A percentile compares a stretch with the other conserved stretches of the same genome.
These are phyloP conservation scores for Cochlearia excelsa DNA, from an alignment of 345 rosid genomes.

Conservation along the genomic window DNA sequence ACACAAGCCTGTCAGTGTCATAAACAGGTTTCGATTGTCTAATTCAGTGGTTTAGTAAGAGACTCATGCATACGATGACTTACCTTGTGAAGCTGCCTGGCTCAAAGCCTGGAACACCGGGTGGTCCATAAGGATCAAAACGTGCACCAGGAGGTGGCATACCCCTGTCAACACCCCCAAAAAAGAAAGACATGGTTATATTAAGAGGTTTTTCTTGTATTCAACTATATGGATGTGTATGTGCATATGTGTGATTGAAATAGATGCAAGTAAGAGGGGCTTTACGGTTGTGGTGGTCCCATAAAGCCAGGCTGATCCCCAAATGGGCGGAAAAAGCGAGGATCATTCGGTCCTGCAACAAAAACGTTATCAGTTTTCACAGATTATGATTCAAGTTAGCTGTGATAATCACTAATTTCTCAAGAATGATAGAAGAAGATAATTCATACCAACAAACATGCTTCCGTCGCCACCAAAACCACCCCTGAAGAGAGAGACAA, in stretches of 20 bases:
- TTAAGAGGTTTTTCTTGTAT: conserved; percentile 1
- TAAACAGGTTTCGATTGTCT: background rate
- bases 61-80: background rate
- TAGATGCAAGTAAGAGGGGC: conserved; percentile 10
- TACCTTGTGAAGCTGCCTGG: conserved; percentile 74
- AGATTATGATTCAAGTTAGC: background rate
- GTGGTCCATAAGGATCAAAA: conserved; percentile 90
- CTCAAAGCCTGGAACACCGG: conserved; percentile 79
- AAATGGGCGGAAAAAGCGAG: conserved; percentile 55
- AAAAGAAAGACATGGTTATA: background rate
- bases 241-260: conserved; percentile 2
- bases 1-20: background rate
- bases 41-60: background rate
- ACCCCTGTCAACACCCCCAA: conserved; percentile 46
- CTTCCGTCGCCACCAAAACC: conserved; percentile 56
- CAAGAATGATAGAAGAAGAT: background rate
- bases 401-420: background rate
- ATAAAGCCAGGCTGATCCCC: conserved; percentile 39
- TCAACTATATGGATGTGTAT: conserved; percentile 1
- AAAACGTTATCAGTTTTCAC: conserved; percentile 20
- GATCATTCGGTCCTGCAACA: conserved; percentile 71
- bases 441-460: conserved; percentile 72
- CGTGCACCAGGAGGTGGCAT: conserved; percentile 83
- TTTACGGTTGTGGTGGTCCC: conserved; percentile 58
- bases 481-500: conserved; percentile 44